Conservation (phyloP, 192 early-diverging fungal genomes). For the Backusella luteola region DNA sequence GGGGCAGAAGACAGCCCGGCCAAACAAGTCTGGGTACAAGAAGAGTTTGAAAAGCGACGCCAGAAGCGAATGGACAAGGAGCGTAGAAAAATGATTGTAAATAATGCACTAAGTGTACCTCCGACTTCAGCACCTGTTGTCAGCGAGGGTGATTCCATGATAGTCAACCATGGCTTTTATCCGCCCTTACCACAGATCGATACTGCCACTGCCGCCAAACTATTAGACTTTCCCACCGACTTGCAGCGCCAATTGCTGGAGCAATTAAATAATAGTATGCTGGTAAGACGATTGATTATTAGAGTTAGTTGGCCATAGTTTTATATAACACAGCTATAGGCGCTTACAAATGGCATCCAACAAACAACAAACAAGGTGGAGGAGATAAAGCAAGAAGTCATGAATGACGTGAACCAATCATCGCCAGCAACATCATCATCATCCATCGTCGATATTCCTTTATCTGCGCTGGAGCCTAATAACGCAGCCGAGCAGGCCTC, state of each 20-base stretch:
- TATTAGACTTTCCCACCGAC: conserved; percentile 23
- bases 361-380: conserved; percentile 8
- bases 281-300: background rate
- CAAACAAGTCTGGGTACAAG: conserved; percentile 61
- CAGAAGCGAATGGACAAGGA: conserved; percentile 63
- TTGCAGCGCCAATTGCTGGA: conserved; percentile 29
- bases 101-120: conserved; percentile 21
- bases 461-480: background rate
- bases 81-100: conserved; percentile 35
- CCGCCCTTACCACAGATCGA: conserved; percentile 23
- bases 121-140: background rate
- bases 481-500: conserved; percentile 10
- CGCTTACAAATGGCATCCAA: conserved; percentile 10
- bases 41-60: conserved; percentile 68
- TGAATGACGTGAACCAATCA: background rate
- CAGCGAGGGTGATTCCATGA: background rate
- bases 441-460: background rate
- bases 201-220: conserved; percentile 18
- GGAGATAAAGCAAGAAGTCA: background rate
- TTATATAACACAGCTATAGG: background rate
- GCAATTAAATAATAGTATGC: conserved; percentile 27
- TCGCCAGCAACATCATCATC: conserved; percentile 13
- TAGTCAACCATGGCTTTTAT: background rate
- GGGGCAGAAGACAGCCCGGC: conserved; percentile 43
- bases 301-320: background rate